These are phyloP conservation scores for Patellifolia procumbens DNA, from an alignment of 179 eudicot species.

Conservation along the genomic window DNA sequence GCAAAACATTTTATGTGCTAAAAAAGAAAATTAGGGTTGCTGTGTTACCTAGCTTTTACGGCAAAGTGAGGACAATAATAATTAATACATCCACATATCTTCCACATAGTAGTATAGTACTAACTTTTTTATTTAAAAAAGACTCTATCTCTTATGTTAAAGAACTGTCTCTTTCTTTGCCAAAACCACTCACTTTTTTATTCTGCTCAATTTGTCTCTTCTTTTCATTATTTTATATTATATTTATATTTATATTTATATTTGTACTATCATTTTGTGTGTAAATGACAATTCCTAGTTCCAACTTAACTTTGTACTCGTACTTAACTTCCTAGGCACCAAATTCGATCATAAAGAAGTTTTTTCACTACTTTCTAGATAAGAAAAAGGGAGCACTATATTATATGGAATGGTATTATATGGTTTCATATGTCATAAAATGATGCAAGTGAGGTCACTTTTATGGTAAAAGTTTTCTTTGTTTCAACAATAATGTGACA, in stretches of 20 bases:
- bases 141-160: too few relatives aligned
- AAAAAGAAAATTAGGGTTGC: background rate
- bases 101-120: background rate
- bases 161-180: conserved; percentile 4
- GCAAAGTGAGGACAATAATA: conserved; percentile 25
- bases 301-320: background rate
- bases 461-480: background rate
- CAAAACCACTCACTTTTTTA: background rate
- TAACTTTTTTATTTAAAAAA: background rate
- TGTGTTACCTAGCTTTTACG: conserved; percentile 28
- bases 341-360: background rate
- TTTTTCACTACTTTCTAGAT: background rate
- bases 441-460: conserved; percentile 1
- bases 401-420: background rate
- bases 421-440: conserved; percentile 2
- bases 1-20: background rate
- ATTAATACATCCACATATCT: background rate
- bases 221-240: background rate
- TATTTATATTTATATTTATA: background rate
- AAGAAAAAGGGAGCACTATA: background rate
- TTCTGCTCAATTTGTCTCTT: background rate
- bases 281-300: background rate
- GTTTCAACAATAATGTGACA: too few relatives aligned
- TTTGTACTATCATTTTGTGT: too few relatives aligned
- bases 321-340: conserved; percentile 11